Conservation (phyloP, 805 yeast genomes). For the Metschnikowia arizonensis region DNA sequence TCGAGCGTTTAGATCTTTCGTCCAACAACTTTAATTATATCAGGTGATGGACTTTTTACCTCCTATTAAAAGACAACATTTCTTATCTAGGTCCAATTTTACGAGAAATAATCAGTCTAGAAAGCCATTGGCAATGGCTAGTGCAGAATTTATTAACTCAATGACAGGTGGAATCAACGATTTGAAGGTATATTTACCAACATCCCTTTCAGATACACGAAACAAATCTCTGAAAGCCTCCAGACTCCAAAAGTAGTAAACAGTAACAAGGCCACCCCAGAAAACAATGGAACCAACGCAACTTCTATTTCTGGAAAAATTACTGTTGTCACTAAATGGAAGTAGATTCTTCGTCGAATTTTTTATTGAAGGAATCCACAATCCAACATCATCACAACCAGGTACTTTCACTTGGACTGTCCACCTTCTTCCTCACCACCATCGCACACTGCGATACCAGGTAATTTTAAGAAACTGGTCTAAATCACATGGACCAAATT, state of each 20-base stretch:
- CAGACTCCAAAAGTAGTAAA: slow-evolving; percentile 60
- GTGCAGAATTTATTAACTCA: slow-evolving; percentile 30
- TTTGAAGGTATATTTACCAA: slow-evolving; percentile 36
- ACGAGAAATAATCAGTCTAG: slow-evolving; percentile 48
- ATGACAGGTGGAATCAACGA: slow-evolving; percentile 44
- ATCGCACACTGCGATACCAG: not conserved
- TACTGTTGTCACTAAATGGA: slow-evolving; percentile 11
- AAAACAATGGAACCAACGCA: slow-evolving; percentile 4
- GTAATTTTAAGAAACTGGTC: slow-evolving; percentile 29
- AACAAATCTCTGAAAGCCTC: slow-evolving; percentile 57
- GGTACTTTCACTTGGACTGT: slow-evolving; percentile 5
- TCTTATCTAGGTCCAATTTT: slow-evolving; percentile 51
- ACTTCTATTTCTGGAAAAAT: slow-evolving; percentile 1
- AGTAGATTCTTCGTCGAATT: not conserved
- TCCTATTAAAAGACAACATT: slow-evolving; percentile 59
- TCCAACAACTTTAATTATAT: slow-evolving; percentile 50
- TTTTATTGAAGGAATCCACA: not conserved
- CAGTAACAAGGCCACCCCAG: slow-evolving; percentile 23
- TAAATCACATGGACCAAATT: slow-evolving; percentile 33
- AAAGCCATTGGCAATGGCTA: slow-evolving; percentile 58
- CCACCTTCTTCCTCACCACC: slow-evolving; percentile 13
- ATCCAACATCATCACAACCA: not conserved
- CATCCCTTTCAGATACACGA: slow-evolving; percentile 36
- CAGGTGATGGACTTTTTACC: slow-evolving; percentile 41
- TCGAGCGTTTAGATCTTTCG: slow-evolving; percentile 68